phyloP scores from a whole-genome alignment of 202 grass and related monocot genomes.

The Bolboschoenoplectus hybrid region DNA sequence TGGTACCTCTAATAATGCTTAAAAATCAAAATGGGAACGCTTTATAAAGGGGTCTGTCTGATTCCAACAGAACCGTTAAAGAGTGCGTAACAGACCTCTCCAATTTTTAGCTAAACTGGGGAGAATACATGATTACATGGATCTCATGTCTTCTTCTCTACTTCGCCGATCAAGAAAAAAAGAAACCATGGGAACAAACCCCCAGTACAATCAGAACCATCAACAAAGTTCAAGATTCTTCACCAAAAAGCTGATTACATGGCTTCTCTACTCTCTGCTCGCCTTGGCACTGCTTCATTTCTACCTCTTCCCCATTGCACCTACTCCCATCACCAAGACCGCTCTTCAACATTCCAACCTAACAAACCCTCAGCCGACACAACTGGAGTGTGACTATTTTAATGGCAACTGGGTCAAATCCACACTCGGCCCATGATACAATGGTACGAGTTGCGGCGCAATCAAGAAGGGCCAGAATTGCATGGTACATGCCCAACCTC shows the following conservation, averaged over 20 bases:
- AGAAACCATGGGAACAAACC: not conserved
- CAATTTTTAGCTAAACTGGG: conserved; percentile 17
- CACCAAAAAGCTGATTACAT: conserved; percentile 57
- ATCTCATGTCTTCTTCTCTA: not conserved
- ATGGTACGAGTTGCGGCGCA: conserved; percentile 60
- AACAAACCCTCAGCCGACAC: not conserved
- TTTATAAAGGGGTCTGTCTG: not conserved
- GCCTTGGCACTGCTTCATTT: conserved; percentile 63
- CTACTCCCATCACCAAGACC: not conserved
- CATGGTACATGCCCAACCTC: conserved; percentile 62
- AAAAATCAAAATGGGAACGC: not conserved
- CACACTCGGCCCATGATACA: conserved; percentile 52
- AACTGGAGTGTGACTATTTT: conserved; percentile 57
- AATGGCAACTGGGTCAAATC: conserved; percentile 71
- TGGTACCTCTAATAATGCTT: no score
- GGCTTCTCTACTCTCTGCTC: conserved; percentile 50
- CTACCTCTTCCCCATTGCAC: conserved; percentile 42
- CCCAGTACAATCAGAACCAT: conserved; percentile 26
- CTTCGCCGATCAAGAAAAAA: not conserved
- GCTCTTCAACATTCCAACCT: not conserved
- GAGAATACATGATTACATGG: not conserved
- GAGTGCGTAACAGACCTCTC: not conserved
- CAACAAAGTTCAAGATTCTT: conserved; percentile 20
- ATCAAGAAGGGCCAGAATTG: conserved; percentile 87
- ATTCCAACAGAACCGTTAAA: not conserved